Base-by-base conservation (phyloP, 805 yeast species). In the Yarrowia sp. region DNA sequence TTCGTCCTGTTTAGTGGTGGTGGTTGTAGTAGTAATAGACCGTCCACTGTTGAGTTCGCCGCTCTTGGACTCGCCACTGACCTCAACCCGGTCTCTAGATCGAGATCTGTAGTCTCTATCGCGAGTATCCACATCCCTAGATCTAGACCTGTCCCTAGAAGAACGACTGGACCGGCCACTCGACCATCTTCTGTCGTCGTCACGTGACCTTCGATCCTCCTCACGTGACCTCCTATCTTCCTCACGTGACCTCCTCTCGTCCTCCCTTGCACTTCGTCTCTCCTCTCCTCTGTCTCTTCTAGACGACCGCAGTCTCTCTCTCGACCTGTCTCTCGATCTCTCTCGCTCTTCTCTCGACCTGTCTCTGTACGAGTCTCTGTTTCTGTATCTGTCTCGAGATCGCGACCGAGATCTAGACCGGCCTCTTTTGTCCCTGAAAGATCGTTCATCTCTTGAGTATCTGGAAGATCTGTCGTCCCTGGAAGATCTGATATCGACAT, bases 121-220 rank as follows among this genome's bases (percentile, higher is more conserved):
- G 3, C 19, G 36, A 2, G 30, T 24, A 5, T 24, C 52, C 5
- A 9, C 9, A n/a, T 50, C 55, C 10, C 55, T 40, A 8, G 69
- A 20, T 38, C 68, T 67, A 15, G 56, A 24, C 10, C 43, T 19
- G 13, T n/a, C 33, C 19, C 66, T 60, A n/a, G 34, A 36, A 13
- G 43, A 47, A 14, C 55, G 14, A 3, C 56, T 36, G 0, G 43
- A 20, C 15, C 38, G 39, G 0, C 39, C 24, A 30, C 33, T 30
- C 5, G 56, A 50, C 12, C 56, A 14, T 7, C 30, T 4, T 24
- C 30, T 24, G 30, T 24, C 30, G 3, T 24, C 30, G 6, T 19
- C 30, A 6, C 20, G 20, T 9, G 44, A 42, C 7, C 49, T 19
- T 10, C 30, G 30, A 7, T 17, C 17, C 8, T 20, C 47, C 13